These are phyloP conservation scores for Exophiala lecanii-corni DNA, from an alignment of 2,329 filamentous ascomycete species.

Conservation along the genomic window DNA sequence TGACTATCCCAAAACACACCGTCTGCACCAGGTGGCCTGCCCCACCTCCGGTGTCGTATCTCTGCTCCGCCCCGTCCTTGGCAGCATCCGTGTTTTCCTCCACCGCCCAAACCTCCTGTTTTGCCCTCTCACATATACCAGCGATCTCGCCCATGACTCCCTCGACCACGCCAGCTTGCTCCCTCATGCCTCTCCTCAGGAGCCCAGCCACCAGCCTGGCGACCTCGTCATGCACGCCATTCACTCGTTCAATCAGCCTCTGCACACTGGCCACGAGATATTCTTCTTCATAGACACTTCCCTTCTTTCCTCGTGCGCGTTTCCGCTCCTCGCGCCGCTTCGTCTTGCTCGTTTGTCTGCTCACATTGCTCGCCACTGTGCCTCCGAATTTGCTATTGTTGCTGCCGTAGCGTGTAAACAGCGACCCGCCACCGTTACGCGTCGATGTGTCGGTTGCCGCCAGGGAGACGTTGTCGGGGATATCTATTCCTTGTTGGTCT, in stretches of 20 bases:
- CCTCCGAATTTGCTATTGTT: constrained; percentile 34
- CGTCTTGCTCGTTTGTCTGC: constrained; percentile 80
- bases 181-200: constrained; percentile 76
- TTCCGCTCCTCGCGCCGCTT: constrained; percentile 89
- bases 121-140: constrained; percentile 60
- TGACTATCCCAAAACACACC: constrained; percentile 40
- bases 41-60: too few relatives aligned
- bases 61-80: constrained; percentile 24
- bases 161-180: constrained; percentile 76
- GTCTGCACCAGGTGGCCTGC: constrained; percentile 29
- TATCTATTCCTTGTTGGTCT: constrained; percentile 55
- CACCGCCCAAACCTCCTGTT: constrained; percentile 64
- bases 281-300: constrained; percentile 95
- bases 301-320: constrained; percentile 88
- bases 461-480: constrained; percentile 88
- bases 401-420: constrained; percentile 87
- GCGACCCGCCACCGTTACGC: constrained; percentile 61
- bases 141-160: constrained; percentile 69
- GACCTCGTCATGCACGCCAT: constrained; percentile 66
- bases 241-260: constrained; percentile 76
- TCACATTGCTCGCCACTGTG: constrained; percentile 65
- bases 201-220: constrained; percentile 71
- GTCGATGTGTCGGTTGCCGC: constrained; percentile 82
- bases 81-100: too few relatives aligned
- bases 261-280: constrained; percentile 87